A percentile compares a stretch with the other conserved stretches of the same genome.
These are phyloP conservation scores for Eimeria tenella DNA, from an alignment of 169 alveolate species.

Conservation along the genomic window DNA sequence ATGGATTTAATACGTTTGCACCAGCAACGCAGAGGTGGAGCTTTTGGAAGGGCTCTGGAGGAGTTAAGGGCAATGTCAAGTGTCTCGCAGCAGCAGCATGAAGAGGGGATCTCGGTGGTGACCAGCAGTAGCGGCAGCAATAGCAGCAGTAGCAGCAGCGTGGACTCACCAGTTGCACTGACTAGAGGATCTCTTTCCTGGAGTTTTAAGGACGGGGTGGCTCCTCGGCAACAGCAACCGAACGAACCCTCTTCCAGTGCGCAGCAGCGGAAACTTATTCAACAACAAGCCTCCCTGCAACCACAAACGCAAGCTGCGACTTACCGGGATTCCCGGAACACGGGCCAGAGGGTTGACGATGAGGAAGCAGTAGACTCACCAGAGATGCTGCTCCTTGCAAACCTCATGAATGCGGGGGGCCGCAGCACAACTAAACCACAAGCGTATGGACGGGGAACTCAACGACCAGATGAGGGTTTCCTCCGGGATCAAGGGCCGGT, in stretches of 20 bases:
- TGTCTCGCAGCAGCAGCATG: not conserved
- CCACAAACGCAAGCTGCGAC: not conserved
- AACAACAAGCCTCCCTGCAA: not conserved
- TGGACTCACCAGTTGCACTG: not conserved
- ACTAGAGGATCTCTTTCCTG: not conserved
- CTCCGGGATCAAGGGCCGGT: not conserved
- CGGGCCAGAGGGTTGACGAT: not conserved
- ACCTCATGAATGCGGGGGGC: slow-evolving; percentile 50
- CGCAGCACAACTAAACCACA: not conserved
- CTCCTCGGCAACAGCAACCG: not conserved
- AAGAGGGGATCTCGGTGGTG: not conserved
- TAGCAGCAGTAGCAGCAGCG: slow-evolving; percentile 8
- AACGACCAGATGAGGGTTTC: not conserved
- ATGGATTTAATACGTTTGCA: slow-evolving; percentile 25
- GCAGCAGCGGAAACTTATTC: slow-evolving; percentile 5
- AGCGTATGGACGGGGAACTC: not conserved
- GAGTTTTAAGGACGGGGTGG: not conserved
- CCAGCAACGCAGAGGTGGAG: slow-evolving; percentile 54
- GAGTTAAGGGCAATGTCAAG: slow-evolving; percentile 42
- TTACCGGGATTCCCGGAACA: not conserved
- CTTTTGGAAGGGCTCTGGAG: slow-evolving; percentile 48
- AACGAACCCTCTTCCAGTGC: not conserved
- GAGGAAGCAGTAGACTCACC: slow-evolving; percentile 38
- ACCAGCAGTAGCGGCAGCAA: slow-evolving; percentile 23
- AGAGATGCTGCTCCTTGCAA: slow-evolving; percentile 51